Conservation (phyloP, 116 monocot species). For the Iris pallida region DNA sequence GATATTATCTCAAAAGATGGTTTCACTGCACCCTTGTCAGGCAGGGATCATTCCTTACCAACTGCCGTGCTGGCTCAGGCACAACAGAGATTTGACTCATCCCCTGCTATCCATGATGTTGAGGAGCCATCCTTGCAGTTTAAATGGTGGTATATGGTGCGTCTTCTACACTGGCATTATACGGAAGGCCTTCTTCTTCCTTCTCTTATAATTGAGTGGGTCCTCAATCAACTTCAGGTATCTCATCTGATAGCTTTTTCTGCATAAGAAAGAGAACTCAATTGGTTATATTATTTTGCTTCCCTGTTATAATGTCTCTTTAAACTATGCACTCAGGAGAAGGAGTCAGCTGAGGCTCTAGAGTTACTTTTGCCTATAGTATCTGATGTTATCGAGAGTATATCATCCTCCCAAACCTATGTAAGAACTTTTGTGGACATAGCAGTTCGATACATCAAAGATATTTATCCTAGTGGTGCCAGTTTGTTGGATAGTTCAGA, state of each 20-base stretch:
- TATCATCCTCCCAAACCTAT: conserved; percentile 84
- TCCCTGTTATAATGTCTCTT: conserved; percentile 1
- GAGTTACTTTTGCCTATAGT: conserved; percentile 87
- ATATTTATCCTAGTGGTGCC: conserved; percentile 28
- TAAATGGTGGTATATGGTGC: conserved; percentile 90
- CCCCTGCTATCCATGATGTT: conserved; percentile 28
- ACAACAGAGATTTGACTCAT: conserved; percentile 42
- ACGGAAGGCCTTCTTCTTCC: conserved; percentile 78
- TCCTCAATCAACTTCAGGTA: conserved; percentile 84
- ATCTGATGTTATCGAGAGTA: conserved; percentile 51
- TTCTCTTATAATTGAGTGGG: conserved; percentile 77
- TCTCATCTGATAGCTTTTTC: conserved; percentile 13
- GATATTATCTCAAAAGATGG: conserved; percentile 75
- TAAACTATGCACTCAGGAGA: conserved; percentile 49
- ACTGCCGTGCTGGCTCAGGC: conserved; percentile 23
- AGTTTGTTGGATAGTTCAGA: conserved; percentile 24
- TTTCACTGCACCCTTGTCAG: conserved; percentile 21
- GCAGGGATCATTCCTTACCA: conserved; percentile 53
- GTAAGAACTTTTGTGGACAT: conserved; percentile 71
- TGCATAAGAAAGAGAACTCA: neutral
- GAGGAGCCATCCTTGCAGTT: conserved; percentile 58
- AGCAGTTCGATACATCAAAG: conserved; percentile 50
- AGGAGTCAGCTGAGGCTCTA: conserved; percentile 59
- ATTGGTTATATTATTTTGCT: neutral
- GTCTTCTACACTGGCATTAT: conserved; percentile 74